Base-by-base conservation (phyloP, 2,329 filamentous ascomycete species). In the Sarocladiaceae sp. region DNA sequence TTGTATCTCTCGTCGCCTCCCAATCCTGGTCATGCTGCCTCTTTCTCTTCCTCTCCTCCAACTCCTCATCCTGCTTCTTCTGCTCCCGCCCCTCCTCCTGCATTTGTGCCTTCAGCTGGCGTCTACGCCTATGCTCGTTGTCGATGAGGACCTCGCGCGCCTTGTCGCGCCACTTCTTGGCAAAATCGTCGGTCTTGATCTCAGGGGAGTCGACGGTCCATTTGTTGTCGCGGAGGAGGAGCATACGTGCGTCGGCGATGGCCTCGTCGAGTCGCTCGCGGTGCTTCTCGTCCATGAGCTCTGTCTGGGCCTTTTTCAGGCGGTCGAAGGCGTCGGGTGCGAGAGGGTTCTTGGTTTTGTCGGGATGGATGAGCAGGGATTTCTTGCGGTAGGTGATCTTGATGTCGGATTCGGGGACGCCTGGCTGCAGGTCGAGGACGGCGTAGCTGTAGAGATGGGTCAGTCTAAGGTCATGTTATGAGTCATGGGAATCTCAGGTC, bases 291-390 rank as follows among this genome's bases (percentile, higher is more conserved):
- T 98, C 93, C 71, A 95, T 84, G 4, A 98, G 78, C 55, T 88
- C 80, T 2, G 82, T 85, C 60, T 97, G 89, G 0, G 93, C 93
- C 67, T 97, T 96, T 59, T 95, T 95, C 21, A 98, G 77, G 9
- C 91, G 83, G 67, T 98, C 93, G 61, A 98, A 98, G 52, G 93
- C 93, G 57, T 97, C 93, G 3, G 93, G 91, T 0, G 93, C 93
- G 40, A 74, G 78, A 0, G 88, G 84, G 60, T 98, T 97, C 58
- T 82, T 82, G 46, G 93, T 96, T 66, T 98, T 98, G 72, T 98
- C 93, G 6, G 93, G 93, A 71, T 98, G 93, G 70, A 98, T 97
- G 40, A 98, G 82, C 46, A 98, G 83, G n/a, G 93, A 98, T 67
- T 96, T 97, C 58, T 88, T 90, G 72, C 93, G 90, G 70, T 97